These are phyloP conservation scores for Amanita pseudoporphyria DNA, from an alignment of 768 basidiomycete genomes.

Conservation along the genomic window DNA sequence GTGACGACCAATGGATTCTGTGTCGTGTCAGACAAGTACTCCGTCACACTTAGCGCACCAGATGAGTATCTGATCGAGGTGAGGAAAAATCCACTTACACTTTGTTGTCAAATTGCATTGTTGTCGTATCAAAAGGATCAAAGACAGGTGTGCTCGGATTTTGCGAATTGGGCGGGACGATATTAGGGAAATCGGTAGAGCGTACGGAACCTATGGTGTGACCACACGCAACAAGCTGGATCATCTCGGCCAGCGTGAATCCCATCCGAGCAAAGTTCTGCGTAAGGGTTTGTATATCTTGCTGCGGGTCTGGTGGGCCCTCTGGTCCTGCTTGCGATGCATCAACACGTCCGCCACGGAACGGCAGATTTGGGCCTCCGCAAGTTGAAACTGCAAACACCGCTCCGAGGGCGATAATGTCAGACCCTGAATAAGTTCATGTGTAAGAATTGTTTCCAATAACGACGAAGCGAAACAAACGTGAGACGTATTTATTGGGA, in stretches of 20 bases:
- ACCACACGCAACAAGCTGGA: slow-evolving; percentile 39
- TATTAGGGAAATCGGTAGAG: slow-evolving; percentile 33
- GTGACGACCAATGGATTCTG: slow-evolving; percentile 27
- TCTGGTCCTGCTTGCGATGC: slow-evolving; percentile 24
- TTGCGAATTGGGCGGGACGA: slow-evolving; percentile 24
- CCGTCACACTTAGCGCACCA: slow-evolving; percentile 20
- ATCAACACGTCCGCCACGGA: slow-evolving; percentile 33
- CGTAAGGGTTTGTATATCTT: slow-evolving; percentile 28
- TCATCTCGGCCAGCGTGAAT: slow-evolving; percentile 38
- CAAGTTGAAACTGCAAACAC: slow-evolving; percentile 30
- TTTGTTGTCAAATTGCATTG: slow-evolving; percentile 28
- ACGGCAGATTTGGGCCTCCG: slow-evolving; percentile 36
- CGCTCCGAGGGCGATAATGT: slow-evolving; percentile 31
- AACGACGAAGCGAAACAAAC: slow-evolving; percentile 18
- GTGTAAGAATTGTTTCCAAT: background rate
- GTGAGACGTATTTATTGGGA: slow-evolving; percentile 33
- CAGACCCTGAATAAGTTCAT: slow-evolving; percentile 25
- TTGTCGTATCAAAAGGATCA: slow-evolving; percentile 30
- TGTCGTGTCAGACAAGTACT: slow-evolving; percentile 31
- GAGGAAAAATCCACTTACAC: slow-evolving; percentile 21
- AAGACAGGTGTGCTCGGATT: slow-evolving; percentile 21
- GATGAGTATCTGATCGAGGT: background rate
- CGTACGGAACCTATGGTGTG: slow-evolving; percentile 42
- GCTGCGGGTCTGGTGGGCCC: slow-evolving; percentile 35
- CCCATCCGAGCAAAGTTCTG: slow-evolving; percentile 33